phyloP scores from a whole-genome alignment of 768 basidiomycete genomes.

The Mycena leptocephala region DNA sequence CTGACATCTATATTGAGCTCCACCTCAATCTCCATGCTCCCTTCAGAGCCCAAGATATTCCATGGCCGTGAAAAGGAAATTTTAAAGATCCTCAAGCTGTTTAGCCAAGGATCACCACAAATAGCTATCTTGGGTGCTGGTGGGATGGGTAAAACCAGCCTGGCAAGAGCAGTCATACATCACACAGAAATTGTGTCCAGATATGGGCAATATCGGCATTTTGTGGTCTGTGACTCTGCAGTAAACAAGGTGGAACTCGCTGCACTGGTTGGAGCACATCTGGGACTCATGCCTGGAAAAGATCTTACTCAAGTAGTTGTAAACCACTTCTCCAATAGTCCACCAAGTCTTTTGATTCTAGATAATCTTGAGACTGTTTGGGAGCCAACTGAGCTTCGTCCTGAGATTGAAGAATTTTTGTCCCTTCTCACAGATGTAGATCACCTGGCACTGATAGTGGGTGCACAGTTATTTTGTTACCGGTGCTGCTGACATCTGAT shows the following conservation, averaged over 20 bases:
- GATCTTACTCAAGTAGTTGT: not conserved
- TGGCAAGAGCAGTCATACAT: not conserved
- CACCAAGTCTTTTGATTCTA: not conserved
- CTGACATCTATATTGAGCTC: not conserved
- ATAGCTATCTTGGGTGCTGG: not conserved
- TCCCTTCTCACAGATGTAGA: not conserved
- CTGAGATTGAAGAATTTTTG: not conserved
- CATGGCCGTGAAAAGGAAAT: not conserved
- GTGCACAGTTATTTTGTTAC: no score
- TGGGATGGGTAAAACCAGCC: not conserved
- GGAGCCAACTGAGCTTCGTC: not conserved
- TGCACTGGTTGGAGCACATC: not conserved
- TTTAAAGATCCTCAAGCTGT: not conserved
- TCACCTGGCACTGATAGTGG: not conserved
- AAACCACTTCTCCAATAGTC: not conserved
- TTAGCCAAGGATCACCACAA: not conserved
- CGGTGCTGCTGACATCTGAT: no score
- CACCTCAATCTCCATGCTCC: not conserved
- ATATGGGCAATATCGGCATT: not conserved
- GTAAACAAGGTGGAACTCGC: not conserved
- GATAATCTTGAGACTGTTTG: not conserved
- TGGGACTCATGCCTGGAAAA: not conserved
- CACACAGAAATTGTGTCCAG: not conserved
- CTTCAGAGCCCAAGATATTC: not conserved
- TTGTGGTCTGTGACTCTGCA: slow-evolving; percentile 3